phyloP scores from a whole-genome alignment of 306 rosid species.

The Cucurbita maxima region DNA sequence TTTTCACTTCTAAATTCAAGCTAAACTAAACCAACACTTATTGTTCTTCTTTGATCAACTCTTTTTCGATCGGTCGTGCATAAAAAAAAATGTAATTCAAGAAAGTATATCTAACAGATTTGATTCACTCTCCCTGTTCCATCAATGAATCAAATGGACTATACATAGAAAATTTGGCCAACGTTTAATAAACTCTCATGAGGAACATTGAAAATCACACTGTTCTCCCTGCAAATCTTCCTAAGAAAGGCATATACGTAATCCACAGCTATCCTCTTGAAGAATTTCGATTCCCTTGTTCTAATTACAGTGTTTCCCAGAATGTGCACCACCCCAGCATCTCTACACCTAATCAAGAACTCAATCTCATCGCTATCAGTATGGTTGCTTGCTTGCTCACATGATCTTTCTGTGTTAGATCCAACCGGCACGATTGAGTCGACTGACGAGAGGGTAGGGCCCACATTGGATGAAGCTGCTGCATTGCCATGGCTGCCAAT shows the following conservation, averaged over 20 bases:
- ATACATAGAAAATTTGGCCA: slow-evolving; percentile 82
- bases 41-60: too few relatives aligned
- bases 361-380: slow-evolving; percentile 61
- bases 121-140: background rate
- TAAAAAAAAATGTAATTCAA: background rate
- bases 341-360: slow-evolving; percentile 58
- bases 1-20: too few relatives aligned
- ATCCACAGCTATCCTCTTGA: slow-evolving; percentile 67
- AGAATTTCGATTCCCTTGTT: slow-evolving; percentile 61
- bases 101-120: background rate
- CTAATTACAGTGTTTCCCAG: slow-evolving; percentile 70
- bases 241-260: slow-evolving; percentile 77
- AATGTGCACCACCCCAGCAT: slow-evolving; percentile 93
- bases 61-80: too few relatives aligned
- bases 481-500: slow-evolving; percentile 22
- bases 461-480: slow-evolving; percentile 23
- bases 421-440: slow-evolving; percentile 48
- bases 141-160: slow-evolving; percentile 6
- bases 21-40: too few relatives aligned
- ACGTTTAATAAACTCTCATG: slow-evolving; percentile 93
- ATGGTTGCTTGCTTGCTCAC: slow-evolving; percentile 35
- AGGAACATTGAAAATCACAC: slow-evolving; percentile 91
- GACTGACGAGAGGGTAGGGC: slow-evolving; percentile 31
- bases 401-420: slow-evolving; percentile 27
- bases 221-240: slow-evolving; percentile 84